A percentile compares a stretch with the other conserved stretches of the same genome.
These are phyloP conservation scores for Triticum dicoccoides DNA, from an alignment of 176 grass and related monocot species.

Conservation along the genomic window DNA sequence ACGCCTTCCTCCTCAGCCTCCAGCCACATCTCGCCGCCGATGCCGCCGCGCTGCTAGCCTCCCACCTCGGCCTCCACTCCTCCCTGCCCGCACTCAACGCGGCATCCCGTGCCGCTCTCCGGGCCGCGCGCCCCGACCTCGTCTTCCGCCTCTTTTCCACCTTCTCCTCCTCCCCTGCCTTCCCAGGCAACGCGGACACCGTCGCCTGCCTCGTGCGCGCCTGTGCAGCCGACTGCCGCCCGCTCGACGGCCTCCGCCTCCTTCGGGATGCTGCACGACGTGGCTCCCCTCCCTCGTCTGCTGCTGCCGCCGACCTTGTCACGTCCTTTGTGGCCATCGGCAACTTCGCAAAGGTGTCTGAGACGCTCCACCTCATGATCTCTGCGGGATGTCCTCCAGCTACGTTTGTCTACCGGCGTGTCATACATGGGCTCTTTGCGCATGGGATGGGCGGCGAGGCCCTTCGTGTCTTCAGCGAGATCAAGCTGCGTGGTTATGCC, in stretches of 20 bases:
- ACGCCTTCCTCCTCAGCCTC: conserved; percentile 40
- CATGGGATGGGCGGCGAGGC: conserved; percentile 45
- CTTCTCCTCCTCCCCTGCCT: conserved; percentile 39
- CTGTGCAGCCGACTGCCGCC: conserved; percentile 41
- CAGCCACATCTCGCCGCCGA: conserved; percentile 28
- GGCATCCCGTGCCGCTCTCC: conserved; percentile 26
- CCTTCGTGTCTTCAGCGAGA: conserved; percentile 59
- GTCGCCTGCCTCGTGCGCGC: conserved; percentile 48
- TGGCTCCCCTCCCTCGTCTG: conserved; percentile 28
- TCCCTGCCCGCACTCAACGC: conserved; percentile 42
- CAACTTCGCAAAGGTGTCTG: conserved; percentile 70
- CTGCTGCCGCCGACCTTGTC: conserved; percentile 43
- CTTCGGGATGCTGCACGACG: conserved; percentile 53
- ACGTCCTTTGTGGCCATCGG: conserved; percentile 42
- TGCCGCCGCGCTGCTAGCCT: conserved; percentile 26
- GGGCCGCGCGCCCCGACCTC: conserved; percentile 42
- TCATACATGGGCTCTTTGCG: conserved; percentile 54
- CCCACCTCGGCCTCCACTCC: conserved; percentile 40
- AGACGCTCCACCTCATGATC: conserved; percentile 85
- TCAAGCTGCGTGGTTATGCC: conserved; percentile 72
- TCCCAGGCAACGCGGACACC: conserved; percentile 41
- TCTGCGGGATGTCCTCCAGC: conserved; percentile 39
- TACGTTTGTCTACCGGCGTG: conserved; percentile 47
- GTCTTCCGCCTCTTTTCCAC: conserved; percentile 54
- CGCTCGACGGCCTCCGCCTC: conserved; percentile 57